A percentile compares a stretch with the other conserved stretches of the same genome.
phyloP scores from a whole-genome alignment of 1,284 basidiomycete genomes.

The Moesziomyces globuligerus region DNA sequence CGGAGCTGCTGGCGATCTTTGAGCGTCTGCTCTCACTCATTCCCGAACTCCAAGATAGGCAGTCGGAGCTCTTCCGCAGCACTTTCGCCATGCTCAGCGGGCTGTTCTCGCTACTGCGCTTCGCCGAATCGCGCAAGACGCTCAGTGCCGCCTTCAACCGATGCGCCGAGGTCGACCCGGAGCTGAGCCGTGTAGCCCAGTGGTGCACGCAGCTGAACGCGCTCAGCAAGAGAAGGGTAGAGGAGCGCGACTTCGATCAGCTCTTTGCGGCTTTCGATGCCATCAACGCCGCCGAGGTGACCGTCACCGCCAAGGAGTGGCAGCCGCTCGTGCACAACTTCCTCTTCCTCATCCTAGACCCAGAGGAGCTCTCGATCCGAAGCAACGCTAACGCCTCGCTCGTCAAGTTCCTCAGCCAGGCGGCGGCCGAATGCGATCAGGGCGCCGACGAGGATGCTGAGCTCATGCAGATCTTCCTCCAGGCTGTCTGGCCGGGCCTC shows the following conservation, averaged over 20 bases:
- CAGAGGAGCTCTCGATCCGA: conserved; percentile 86
- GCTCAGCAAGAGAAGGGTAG: conserved; percentile 81
- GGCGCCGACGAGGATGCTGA: conserved; percentile 18
- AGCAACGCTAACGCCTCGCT: conserved; percentile 82
- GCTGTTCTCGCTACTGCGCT: conserved; percentile 57
- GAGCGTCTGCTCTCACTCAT: conserved; percentile 79
- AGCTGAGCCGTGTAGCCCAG: conserved; percentile 39
- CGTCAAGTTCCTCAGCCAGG: conserved; percentile 75
- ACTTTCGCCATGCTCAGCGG: conserved; percentile 58
- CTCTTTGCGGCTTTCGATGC: conserved; percentile 81
- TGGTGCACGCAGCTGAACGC: conserved; percentile 76
- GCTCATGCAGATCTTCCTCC: conserved; percentile 71
- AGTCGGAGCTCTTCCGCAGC: conserved; percentile 42
- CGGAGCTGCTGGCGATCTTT: conserved; percentile 82
- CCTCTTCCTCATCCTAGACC: conserved; percentile 87
- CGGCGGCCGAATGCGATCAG: conserved; percentile 22
- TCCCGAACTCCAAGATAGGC: conserved; percentile 71
- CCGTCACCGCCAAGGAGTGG: conserved; percentile 74
- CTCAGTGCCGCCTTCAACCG: conserved; percentile 57
- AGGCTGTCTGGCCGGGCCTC: conserved; percentile 81
- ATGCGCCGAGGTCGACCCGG: conserved; percentile 51
- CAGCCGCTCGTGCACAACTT: conserved; percentile 84
- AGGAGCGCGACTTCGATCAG: conserved; percentile 92
- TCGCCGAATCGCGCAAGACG: conserved; percentile 39
- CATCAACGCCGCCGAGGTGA: conserved; percentile 77